Evolutionary conservation across 2,329 filamentous ascomycete genomes (phyloP), one percentile per base, ranked within the genome.

Genomic region (Ophiostoma novo-ulmi): DNA sequence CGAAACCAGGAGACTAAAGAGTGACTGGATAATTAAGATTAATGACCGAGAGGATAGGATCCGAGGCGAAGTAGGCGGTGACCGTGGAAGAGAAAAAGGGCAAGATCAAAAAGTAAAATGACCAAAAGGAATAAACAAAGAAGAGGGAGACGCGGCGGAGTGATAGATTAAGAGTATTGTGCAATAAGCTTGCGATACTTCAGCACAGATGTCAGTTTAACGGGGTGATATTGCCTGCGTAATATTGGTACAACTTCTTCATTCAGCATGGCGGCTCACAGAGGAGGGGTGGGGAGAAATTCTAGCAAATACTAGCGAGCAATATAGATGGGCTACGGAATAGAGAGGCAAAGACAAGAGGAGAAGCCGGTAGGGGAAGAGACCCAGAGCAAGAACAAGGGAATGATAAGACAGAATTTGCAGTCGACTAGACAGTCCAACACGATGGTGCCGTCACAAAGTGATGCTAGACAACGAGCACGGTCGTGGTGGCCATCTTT

Each of bases 201-300:
- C 52, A 58, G 52, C 61, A 64, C 61, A 38, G 17, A 38, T 38
- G 61, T 31, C 61, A 36, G 22, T 13, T 58, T 64, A 41, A 69
- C 38, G 38, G 67, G 70, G 39, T 70, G 69, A 48, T 70, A 69
- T 69, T 70, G 67, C 63, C 17, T 61, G 67, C 52, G 70, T 36
- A 35, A 73, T 71, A 71, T 70, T 73, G 48, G 66, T 36, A 64
- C 22, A n/a, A 39, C 38, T 48, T 64, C 68, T 52, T 66, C 70
- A 70, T 70, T 71, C 31, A 68, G 64, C 61, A 73, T 69, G 70
- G 71, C 68, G 68, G 70, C 68, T 71, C 52, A 17, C 13, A 20
- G 26, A 58, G 52, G 52, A 58, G 52, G 52, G 44, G 52, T 17
- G 52, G 17, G 22, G 52, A 26, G 52, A 14, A 17, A 13, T 31